phyloP scores from a whole-genome alignment of 805 yeast genomes.

The Sugiyamaella floridensis region DNA sequence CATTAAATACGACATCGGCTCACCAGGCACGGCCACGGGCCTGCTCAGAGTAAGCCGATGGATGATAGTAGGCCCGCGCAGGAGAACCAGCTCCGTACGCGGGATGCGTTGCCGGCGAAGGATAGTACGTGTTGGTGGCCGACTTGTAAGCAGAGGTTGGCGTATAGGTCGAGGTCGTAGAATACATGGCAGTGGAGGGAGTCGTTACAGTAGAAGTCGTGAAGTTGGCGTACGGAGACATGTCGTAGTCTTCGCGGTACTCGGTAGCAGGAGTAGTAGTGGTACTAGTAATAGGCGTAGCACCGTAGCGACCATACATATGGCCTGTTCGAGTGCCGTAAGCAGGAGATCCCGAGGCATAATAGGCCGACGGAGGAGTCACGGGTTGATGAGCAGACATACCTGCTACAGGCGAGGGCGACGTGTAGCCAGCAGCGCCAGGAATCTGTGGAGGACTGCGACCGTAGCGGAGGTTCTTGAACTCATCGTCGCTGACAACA shows the following conservation, averaged over 20 bases:
- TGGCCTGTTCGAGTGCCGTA: neutral
- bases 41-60: neutral
- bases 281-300: neutral
- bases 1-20: neutral
- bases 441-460: neutral
- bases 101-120: neutral
- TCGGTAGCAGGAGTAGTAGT: neutral
- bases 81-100: constrained; percentile 1
- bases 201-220: no score
- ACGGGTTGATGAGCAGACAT: neutral
- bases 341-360: neutral
- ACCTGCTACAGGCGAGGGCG: neutral
- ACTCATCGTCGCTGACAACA: constrained; percentile 8
- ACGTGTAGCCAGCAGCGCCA: neutral
- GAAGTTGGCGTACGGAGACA: neutral
- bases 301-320: neutral
- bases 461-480: neutral
- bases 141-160: neutral
- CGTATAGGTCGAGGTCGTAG: neutral
- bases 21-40: neutral
- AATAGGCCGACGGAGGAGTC: neutral
- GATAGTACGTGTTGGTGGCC: neutral
- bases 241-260: neutral
- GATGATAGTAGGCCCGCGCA: neutral
- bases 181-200: no score